Conservation (phyloP, 108 stramenopile species). For the Nannochloropsis oceanica region DNA sequence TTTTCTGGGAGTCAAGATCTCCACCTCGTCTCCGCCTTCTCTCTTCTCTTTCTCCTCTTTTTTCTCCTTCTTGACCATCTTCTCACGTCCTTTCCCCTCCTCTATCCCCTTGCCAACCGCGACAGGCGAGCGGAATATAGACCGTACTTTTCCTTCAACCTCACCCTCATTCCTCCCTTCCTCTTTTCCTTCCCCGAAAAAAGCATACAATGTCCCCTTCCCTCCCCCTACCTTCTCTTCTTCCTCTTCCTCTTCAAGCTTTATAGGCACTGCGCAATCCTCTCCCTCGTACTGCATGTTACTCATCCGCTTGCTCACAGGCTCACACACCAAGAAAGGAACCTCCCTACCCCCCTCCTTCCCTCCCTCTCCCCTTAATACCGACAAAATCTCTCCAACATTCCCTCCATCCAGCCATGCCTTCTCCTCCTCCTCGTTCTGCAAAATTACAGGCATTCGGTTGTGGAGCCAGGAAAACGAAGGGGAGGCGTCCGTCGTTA, state of each 20-base stretch:
- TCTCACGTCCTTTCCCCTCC: neutral
- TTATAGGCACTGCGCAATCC: constrained; percentile 5
- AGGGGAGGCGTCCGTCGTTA: constrained; percentile 21
- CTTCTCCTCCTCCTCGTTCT: neutral
- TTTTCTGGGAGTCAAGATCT: too few species aligned
- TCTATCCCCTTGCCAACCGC: neutral
- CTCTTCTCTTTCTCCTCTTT: too few species aligned
- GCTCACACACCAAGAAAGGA: constrained; percentile 1
- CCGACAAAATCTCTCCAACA: neutral
- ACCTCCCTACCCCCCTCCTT: neutral
- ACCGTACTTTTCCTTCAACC: neutral
- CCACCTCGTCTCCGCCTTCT: too few species aligned
- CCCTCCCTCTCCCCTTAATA: neutral
- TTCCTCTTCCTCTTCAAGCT: neutral
- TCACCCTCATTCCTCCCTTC: neutral
- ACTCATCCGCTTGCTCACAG: constrained; percentile 18
- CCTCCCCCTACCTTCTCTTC: neutral
- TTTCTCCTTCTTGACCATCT: too few species aligned
- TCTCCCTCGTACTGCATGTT: neutral
- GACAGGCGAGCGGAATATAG: neutral
- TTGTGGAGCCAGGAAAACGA: constrained; percentile 24
- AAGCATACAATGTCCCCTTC: neutral
- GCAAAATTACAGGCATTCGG: constrained; percentile 14
- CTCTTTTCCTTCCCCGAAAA: neutral
- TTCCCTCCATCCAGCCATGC: constrained; percentile 6